A percentile compares a stretch with the other conserved stretches of the same genome.
Evolutionary conservation across 1,284 basidiomycete species (phyloP).

Genomic region (Trametes pubescens): DNA sequence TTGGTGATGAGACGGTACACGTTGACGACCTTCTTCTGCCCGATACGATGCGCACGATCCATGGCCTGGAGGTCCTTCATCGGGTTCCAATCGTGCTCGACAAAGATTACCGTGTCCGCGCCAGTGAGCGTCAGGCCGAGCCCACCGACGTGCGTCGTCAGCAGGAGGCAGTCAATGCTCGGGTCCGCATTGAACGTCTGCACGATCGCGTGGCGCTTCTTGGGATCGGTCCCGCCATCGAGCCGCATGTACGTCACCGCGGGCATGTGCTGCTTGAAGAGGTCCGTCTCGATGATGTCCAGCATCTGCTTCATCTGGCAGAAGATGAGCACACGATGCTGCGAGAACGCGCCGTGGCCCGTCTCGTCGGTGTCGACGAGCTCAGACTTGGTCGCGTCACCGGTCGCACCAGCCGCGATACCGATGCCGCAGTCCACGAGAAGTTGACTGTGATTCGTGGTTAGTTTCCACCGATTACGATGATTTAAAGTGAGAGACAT

Average conservation of each 20-base stretch:
- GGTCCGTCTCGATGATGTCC: constrained; percentile 94
- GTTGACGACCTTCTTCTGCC: constrained; percentile 99
- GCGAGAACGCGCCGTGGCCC: constrained; percentile 74
- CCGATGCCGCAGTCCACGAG: constrained; percentile 96
- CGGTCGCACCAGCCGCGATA: constrained; percentile 49
- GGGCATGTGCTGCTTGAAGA: constrained; percentile 94
- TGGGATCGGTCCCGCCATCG: constrained; percentile 90
- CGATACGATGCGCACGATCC: constrained; percentile 98
- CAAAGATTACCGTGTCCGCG: constrained; percentile 99
- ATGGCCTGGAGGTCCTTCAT: constrained; percentile 99
- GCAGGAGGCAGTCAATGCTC: constrained; percentile 94
- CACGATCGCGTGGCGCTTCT: constrained; percentile 93
- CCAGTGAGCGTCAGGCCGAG: constrained; percentile 96
- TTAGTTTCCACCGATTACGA: constrained; percentile 10
- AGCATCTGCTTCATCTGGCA: constrained; percentile 99
- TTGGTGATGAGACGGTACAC: constrained; percentile 98
- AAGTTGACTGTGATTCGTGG: constrained; percentile 74
- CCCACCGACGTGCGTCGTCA: constrained; percentile 98
- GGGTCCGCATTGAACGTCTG: constrained; percentile 99
- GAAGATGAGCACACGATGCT: constrained; percentile 98
- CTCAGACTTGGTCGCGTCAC: constrained; percentile 70
- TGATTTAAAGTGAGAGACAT: constrained; percentile 40
- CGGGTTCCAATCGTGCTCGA: constrained; percentile 99
- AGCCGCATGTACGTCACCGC: constrained; percentile 98
- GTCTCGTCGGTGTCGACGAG: constrained; percentile 66